These are phyloP conservation scores for Pseudoscleropodium purum DNA, from an alignment of 225 moss, liverwort and hornwort genomes.

Conservation along the genomic window DNA sequence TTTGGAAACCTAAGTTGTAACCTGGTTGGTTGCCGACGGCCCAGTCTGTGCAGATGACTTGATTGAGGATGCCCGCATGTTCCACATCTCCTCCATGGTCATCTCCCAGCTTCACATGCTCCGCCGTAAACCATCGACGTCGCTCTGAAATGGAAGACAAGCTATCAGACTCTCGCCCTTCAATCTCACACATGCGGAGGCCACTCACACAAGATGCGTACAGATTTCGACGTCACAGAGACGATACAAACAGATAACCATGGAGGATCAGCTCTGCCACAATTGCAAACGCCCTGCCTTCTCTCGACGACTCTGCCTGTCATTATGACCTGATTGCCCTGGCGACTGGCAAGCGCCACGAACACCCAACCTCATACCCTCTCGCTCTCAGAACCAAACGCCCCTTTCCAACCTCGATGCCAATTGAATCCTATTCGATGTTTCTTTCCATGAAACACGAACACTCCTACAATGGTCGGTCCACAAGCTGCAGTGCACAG, in stretches of 20 bases:
- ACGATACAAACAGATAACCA: neutral
- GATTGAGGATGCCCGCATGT: conserved; percentile 47
- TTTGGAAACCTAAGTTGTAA: neutral
- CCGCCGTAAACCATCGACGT: conserved; percentile 34
- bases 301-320: neutral
- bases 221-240: neutral
- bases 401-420: neutral
- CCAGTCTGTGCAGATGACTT: conserved; percentile 58
- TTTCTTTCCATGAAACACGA: neutral
- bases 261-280: neutral
- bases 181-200: neutral
- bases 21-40: conserved; percentile 54
- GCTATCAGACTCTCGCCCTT: conserved; percentile 9
- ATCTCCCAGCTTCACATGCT: conserved; percentile 16
- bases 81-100: conserved; percentile 84
- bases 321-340: neutral
- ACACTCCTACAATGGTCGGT: neutral
- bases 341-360: neutral
- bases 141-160: conserved; percentile 14
- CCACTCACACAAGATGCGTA: neutral
- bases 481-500: conserved; percentile 1
- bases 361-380: neutral
- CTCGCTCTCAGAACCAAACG: neutral
- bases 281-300: neutral
- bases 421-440: neutral